Base-by-base conservation (phyloP, 2,329 filamentous ascomycete species). In the Fusarium setosum region DNA sequence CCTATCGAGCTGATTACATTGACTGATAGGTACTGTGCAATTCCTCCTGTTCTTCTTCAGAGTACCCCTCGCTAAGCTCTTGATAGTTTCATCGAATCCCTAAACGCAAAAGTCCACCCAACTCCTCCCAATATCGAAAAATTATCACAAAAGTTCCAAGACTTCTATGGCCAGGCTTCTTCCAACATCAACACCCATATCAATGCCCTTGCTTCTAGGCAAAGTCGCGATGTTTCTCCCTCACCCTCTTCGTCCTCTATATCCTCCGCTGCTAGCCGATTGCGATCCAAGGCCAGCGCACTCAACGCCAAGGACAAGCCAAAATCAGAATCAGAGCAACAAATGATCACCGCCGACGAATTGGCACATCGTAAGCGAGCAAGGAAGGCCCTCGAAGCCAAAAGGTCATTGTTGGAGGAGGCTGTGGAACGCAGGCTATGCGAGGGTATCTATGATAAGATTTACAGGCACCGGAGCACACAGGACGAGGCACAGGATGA, bases 401-500 rank as follows among this genome's bases (percentile, higher is more conserved):
- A 97, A 78, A 87, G 90, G 38, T 77, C 86, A 4, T 84, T 91
- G 10, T 79, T 98, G 26, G 95, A 99, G 77, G 96, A 99, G 77
- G 93, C 94, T 5, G 92, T 98, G 0, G 96, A 99, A 76, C 88
- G 92, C 65, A 88, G 92, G 64, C 86, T 94, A 11, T 96, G 93
- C 73, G 93, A 97, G 74, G 89, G 90, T 52, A 90, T 95, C 42
- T 98, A 98, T 74, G 86, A 90, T 58, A 90, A 92, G 67, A 93
- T 99, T 75, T 99, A 95, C 86, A 89, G 94, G 44, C 96, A 99
- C 76, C 88, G 91, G 60, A 96, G 86, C 75, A 97, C 95, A 0
- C 90, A 98, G 72, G 96, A 99, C 74, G 95, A 97, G 77, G 94
- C 96, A 12, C 88, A 95, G 73, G 96, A 99, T 75, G 94, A 97